Evolutionary conservation across 139 green algal species (phyloP).

Genomic region (Desmodesmus armatus): DNA sequence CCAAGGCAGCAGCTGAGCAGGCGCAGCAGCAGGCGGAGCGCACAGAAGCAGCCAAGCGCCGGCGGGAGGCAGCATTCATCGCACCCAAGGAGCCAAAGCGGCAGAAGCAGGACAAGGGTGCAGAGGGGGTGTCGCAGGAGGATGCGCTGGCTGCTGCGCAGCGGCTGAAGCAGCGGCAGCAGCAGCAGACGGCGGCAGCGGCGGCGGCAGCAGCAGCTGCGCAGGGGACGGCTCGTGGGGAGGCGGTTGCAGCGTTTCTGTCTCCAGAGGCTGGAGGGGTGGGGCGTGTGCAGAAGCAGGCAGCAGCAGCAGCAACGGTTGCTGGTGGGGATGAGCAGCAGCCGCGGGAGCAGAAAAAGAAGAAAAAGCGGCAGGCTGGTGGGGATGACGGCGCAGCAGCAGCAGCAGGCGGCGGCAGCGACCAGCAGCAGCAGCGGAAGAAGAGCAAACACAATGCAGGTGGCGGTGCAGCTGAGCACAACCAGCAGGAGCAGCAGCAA

Average conservation of each 20-base stretch:
- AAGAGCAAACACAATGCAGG: not conserved
- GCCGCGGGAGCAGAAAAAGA: slow-evolving; percentile 15
- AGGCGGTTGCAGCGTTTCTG: slow-evolving; percentile 22
- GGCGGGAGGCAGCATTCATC: slow-evolving; percentile 88
- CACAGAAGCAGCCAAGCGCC: slow-evolving; percentile 67
- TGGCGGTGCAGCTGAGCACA: not conserved
- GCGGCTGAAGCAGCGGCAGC: slow-evolving; percentile 60
- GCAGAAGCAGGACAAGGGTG: not conserved
- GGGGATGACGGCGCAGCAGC: not conserved
- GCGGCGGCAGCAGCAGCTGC: slow-evolving; percentile 3
- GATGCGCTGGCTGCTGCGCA: slow-evolving; percentile 55
- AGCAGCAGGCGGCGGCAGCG: slow-evolving; percentile 5
- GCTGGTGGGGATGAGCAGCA: not conserved
- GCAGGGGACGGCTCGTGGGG: not conserved
- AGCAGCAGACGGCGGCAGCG: slow-evolving; percentile 13
- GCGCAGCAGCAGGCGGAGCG: slow-evolving; percentile 62
- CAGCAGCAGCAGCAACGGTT: not conserved
- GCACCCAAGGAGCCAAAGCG: slow-evolving; percentile 73
- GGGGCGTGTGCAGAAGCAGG: not conserved
- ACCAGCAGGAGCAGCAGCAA: not conserved
- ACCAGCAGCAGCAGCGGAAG: not conserved
- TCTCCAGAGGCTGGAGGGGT: slow-evolving; percentile 22
- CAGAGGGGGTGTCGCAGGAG: not conserved
- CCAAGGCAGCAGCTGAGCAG: slow-evolving; percentile 52
- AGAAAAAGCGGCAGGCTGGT: not conserved